Conservation (phyloP, 2,329 filamentous ascomycete genomes). For the Rutstroemia sp. region DNA sequence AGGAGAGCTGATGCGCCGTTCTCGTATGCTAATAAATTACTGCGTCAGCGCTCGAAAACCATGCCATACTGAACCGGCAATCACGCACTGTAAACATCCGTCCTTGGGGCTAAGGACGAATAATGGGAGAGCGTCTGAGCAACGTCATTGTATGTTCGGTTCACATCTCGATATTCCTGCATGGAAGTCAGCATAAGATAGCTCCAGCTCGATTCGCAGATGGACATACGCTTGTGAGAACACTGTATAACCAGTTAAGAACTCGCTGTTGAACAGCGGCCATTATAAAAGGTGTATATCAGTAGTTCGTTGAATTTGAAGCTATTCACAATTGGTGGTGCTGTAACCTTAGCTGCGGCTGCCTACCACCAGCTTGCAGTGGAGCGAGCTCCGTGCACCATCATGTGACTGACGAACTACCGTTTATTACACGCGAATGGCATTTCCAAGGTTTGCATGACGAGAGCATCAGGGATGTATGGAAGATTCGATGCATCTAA, state of each 20-base stretch:
- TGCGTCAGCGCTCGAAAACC: slow-evolving; percentile 10
- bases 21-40: slow-evolving; percentile 61
- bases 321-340: slow-evolving; percentile 3
- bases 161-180: slow-evolving; percentile 90
- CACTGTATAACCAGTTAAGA: slow-evolving; percentile 91
- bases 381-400: too few species aligned
- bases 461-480: too few species aligned
- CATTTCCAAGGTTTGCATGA: too few species aligned
- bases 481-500: too few species aligned
- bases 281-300: slow-evolving; percentile 19
- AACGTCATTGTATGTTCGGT: slow-evolving; percentile 86
- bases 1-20: slow-evolving; percentile 82
- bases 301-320: background rate
- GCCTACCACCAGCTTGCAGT: too few species aligned
- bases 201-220: background rate
- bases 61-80: too few species aligned
- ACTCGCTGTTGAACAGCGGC: slow-evolving; percentile 77
- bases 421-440: too few species aligned
- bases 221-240: slow-evolving; percentile 63
- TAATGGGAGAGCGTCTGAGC: slow-evolving; percentile 74
- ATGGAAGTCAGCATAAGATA: slow-evolving; percentile 5
- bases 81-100: slow-evolving; percentile 84
- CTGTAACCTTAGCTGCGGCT: background rate
- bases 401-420: too few species aligned
- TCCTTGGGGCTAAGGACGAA: slow-evolving; percentile 73